Base-by-base conservation (phyloP, 805 yeast species). In the Wickerhamiella vanderwaltii region DNA sequence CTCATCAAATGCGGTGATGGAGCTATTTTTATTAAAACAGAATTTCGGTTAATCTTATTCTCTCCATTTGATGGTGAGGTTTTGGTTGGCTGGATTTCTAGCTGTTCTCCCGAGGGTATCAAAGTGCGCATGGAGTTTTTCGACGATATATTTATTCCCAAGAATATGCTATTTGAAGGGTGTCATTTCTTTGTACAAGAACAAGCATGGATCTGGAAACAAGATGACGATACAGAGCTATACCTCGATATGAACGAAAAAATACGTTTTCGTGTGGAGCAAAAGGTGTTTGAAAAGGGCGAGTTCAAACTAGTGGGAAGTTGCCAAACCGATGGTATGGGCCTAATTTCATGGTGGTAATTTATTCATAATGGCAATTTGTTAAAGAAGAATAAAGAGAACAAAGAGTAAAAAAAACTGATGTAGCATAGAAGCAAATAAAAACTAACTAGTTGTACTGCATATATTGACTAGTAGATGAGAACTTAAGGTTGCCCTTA, bases 391-490 rank as follows among this genome's bases (percentile, higher is more conserved):
- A n/a, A n/a, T n/a, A n/a, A n/a, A n/a, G n/a, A n/a, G n/a, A n/a
- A n/a, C n/a, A n/a, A n/a, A n/a, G n/a, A n/a, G n/a, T n/a, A n/a
- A n/a, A n/a, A n/a, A n/a, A n/a, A n/a, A n/a, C n/a, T n/a, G n/a
- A n/a, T n/a, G n/a, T n/a, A n/a, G n/a, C n/a, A n/a, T n/a, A n/a
- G n/a, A n/a, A n/a, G n/a, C n/a, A n/a, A n/a, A n/a, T n/a, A n/a
- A n/a, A n/a, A n/a, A 11, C 26, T 7, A 9, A 32, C 29, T 70
- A 87, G 63, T 88, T 88, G 63, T 88, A 88, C 72, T 91, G 98
- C 98, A 91, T 91, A 68, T 91, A 91, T 69, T 88, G 86, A 53
- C 95, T 82, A 22, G 98, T 91, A 32, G 94, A 81, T 64, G 94
- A 79, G 70, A 91, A 91, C 71, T 91, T 93, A 77, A 87, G 77